Base-by-base conservation (phyloP, 257 asterid genomes). In the Leonotis leonurus region DNA sequence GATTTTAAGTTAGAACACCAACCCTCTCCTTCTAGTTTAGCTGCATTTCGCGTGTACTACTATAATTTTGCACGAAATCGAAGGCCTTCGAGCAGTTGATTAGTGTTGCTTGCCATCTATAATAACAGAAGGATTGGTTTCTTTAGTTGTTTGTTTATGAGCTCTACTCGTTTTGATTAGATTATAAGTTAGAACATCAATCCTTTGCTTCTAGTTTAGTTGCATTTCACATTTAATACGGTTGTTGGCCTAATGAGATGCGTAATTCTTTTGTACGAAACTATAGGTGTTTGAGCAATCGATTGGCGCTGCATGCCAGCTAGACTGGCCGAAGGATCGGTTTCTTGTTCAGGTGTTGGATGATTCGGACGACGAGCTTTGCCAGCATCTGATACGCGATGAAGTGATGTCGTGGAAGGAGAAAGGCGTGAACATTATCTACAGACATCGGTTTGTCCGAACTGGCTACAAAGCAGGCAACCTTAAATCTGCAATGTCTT, bases 401-500 rank as follows among this genome's bases (percentile, higher is more conserved):
- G 96, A 90, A 53, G 85, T 80, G 5, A 44, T 65, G 52, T 84
- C 84, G 0, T 90, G 97, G 97, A 90, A 85, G 30, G 91, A 82
- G 65, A 85, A 83, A 70, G 96, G 97, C 9, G 95, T 79, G 30
- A 87, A 90, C 65, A 90, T 90, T 30, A 75, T 90, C 35, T 90
- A 90, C 60, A 80, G 97, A 22, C 97, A 90, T 60, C 74, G 97
- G 43, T 82, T 85, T 54, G 81, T 81, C 64, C 58, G 97, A 64
- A 90, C 95, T 0, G 97, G 97, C 1, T 90, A 90, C 64, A 90
- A 90, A 79, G 96, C 97, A n/a, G 97, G 96, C 24, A 90, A 90
- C 69, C 94, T 90, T 61, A 87, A 90, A 73, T 90, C 97, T 5
- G 97, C 97, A 59, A 90, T 90, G 97, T 71, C 86, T 2, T 85